Base-by-base conservation (phyloP, 257 asterid genomes). In the Scutellaria galericulata region DNA sequence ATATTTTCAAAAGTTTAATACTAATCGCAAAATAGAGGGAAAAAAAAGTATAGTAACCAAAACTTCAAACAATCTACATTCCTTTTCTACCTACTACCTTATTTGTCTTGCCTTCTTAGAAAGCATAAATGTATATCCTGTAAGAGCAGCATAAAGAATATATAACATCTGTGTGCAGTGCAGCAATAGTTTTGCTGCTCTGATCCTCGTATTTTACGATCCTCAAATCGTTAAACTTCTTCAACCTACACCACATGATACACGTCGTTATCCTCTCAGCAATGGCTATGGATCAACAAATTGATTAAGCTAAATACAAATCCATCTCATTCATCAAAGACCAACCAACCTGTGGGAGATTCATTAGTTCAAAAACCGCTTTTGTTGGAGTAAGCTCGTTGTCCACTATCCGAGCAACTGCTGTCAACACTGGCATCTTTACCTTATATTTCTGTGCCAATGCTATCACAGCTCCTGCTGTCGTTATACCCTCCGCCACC, bases 401-500 rank as follows among this genome's bases (percentile, higher is more conserved):
- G 86, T 92, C 97, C 48, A 92, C 75, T 39, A 92, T 92, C 69
- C 93, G 86, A 22, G 98, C 97, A 72, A 90, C 97, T 47, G 98
- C 98, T 58, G 98, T 92, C 80, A 92, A 86, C 40, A 92, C 98
- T 5, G 97, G 97, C 90, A 92, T 53, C 80, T 92, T 90, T 18
- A 92, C 96, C 83, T 92, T 92, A 60, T 88, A 92, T 67, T 90
- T 92, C 81, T 90, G 94, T 3, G 97, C 98, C 22, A 92, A 78
- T 40, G 97, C 92, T 68, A 92, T 90, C 68, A 92, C 98, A 54
- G 98, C 97, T 68, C 97, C 97, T 6, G 98, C 98, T 10, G 98
- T 90, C 4, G 96, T 81, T 64, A 92, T 86, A 54, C 98, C 98
- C 78, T 92, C 98, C 58, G 98, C 98, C 62, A 92, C 98, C 96